Evolutionary conservation across 352 stramenopile species (phyloP), one percentile per base, ranked within the genome.

Genomic region (Phytophthora constricta): DNA sequence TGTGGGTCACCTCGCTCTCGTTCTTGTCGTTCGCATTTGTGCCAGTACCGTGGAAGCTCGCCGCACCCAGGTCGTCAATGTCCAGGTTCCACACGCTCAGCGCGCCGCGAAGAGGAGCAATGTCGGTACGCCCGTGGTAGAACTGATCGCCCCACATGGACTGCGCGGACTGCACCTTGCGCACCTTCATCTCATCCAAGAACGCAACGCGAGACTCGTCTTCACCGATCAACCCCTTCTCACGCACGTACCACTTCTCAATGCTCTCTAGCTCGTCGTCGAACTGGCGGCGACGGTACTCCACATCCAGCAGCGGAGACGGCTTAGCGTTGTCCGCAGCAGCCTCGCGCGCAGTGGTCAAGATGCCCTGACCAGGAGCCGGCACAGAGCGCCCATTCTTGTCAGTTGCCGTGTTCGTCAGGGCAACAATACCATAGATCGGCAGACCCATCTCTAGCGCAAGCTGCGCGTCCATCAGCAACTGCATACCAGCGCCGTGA

Each of bases 11-110:
- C 25, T 93, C 87, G 47, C 86, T 95, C 51, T 97, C 88, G 47
- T 96, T 96, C 77, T 84, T 89, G 70, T 97, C 89, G 63, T 96
- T 97, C 11, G 81, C 84, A 47, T 72, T 95, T 31, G 87, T 95
- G 22, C 87, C 84, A 7, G 88, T 96, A 17, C 82, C 87, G 57
- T 97, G 77, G 74, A 97, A 96, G 64, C 84, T 94, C 8, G 82
- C 77, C 16, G 90, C 87, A n/a, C 83, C 87, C 28, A 97, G 47
- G 67, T 96, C 89, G 28, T 97, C 85, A 26, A 93, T 65, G 11
- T 76, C 82, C 54, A 96, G 59, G 61, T 93, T 91, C 86, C 86
- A 96, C 20, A 86, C 81, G 45, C 73, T 80, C 46, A 96, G 50
- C 14, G 88, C 88, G 37, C 88, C 89, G 57, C 86, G 88, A 56